Conservation (phyloP, 2,329 filamentous ascomycete species). For the Ceratocystis destructans region DNA sequence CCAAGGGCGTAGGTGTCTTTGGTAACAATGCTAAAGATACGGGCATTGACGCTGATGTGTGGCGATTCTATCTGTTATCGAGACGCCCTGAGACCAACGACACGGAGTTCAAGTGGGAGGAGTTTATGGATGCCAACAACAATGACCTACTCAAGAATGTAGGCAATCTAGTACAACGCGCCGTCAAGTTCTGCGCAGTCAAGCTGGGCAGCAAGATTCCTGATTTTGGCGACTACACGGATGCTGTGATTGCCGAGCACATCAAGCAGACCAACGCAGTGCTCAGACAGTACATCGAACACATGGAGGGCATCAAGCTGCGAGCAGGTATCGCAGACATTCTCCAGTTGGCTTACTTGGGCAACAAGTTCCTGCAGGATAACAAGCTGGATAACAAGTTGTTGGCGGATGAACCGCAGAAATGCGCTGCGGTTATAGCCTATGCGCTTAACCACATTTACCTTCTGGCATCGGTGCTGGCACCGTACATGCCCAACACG, state of each 20-base stretch:
- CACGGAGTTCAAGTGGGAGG: slow-evolving; percentile 77
- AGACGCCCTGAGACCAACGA: slow-evolving; percentile 75
- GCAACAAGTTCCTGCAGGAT: slow-evolving; percentile 39
- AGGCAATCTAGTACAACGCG: slow-evolving; percentile 60
- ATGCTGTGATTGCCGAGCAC: slow-evolving; percentile 40
- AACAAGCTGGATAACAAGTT: slow-evolving; percentile 42
- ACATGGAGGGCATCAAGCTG: slow-evolving; percentile 59
- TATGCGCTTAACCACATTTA: slow-evolving; percentile 74
- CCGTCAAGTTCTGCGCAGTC: slow-evolving; percentile 62
- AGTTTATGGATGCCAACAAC: slow-evolving; percentile 76
- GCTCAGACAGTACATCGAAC: slow-evolving; percentile 51
- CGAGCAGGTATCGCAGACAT: slow-evolving; percentile 51
- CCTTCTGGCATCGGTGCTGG: slow-evolving; percentile 63
- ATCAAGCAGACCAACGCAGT: slow-evolving; percentile 50
- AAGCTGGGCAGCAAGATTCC: slow-evolving; percentile 61
- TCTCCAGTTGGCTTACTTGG: slow-evolving; percentile 50
- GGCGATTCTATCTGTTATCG: slow-evolving; percentile 81
- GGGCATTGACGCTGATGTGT: slow-evolving; percentile 73
- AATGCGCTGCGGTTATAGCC: slow-evolving; percentile 49
- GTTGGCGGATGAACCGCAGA: slow-evolving; percentile 39
- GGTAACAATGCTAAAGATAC: slow-evolving; percentile 81
- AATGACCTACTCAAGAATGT: slow-evolving; percentile 69
- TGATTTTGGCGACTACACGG: slow-evolving; percentile 39
- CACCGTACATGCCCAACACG: slow-evolving; percentile 77
- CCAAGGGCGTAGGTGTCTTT: slow-evolving; percentile 77